Conservation (phyloP, 1,284 basidiomycete genomes). For the Phenoliferia sp. region DNA sequence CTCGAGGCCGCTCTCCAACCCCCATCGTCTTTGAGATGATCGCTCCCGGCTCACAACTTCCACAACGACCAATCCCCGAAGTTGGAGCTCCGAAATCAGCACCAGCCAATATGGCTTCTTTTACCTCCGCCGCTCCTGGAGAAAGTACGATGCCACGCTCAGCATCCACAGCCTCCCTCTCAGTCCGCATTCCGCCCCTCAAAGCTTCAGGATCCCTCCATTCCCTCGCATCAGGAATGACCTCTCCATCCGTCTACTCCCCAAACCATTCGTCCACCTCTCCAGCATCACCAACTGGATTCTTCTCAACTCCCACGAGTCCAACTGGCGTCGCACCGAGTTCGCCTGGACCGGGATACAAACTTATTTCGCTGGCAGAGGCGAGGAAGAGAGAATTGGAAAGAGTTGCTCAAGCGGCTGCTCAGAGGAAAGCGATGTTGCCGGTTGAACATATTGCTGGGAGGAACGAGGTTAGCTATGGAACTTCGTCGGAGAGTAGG, state of each 20-base stretch:
- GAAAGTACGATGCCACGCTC: background rate
- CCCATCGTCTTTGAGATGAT: slow-evolving; percentile 4
- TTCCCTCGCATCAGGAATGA: background rate
- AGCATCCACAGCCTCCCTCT: background rate
- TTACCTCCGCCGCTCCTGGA: too few species aligned
- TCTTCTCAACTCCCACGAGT: background rate
- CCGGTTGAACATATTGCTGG: slow-evolving; percentile 10
- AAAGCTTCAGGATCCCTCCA: background rate
- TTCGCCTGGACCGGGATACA: slow-evolving; percentile 10
- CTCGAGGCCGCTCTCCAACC: background rate
- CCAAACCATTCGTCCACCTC: background rate
- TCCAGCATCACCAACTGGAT: background rate
- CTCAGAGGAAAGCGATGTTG: slow-evolving; percentile 4
- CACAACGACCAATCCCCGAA: background rate
- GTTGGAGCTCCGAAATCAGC: slow-evolving; percentile 3
- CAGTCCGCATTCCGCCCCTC: background rate
- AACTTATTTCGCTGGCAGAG: slow-evolving; percentile 31
- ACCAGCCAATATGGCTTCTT: background rate
- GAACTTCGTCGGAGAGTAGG: too few species aligned
- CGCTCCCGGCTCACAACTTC: background rate
- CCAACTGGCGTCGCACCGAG: background rate
- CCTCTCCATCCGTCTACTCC: background rate
- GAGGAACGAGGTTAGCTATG: background rate
- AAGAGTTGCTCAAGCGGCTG: slow-evolving; percentile 11
- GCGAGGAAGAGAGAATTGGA: slow-evolving; percentile 19